Percentiles rank a stretch among this genome's conserved stretches.
Conservation (phyloP, 1,284 basidiomycete genomes). For the Afroboletus lepidellus region DNA sequence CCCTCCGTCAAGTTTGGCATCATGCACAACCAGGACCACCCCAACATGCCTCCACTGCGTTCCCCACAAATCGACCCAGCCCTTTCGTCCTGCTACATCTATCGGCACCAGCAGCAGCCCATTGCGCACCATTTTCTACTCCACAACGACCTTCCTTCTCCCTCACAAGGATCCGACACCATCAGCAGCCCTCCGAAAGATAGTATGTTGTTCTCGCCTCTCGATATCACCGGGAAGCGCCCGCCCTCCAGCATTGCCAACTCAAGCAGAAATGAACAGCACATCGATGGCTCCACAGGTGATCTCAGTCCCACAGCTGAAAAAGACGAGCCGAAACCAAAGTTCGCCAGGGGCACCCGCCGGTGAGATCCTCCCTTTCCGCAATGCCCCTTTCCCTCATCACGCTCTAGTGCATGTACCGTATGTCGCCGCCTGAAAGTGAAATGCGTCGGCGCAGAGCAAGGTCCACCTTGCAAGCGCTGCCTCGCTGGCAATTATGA, state of each 20-base stretch:
- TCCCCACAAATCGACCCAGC: conserved; percentile 65
- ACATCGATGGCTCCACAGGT: conserved; percentile 52
- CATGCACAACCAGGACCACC: conserved; percentile 40
- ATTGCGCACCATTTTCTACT: conserved; percentile 47
- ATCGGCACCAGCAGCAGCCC: conserved; percentile 43
- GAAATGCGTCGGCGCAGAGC: conserved; percentile 94
- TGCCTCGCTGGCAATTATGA: conserved; percentile 81
- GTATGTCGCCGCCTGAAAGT: conserved; percentile 97
- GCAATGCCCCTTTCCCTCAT: neutral
- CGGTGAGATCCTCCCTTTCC: conserved; percentile 49
- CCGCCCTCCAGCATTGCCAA: conserved; percentile 47
- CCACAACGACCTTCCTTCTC: conserved; percentile 51
- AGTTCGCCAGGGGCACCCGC: conserved; percentile 84
- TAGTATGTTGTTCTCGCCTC: conserved; percentile 48
- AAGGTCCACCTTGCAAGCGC: conserved; percentile 90
- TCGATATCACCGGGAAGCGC: conserved; percentile 63
- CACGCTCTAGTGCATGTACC: conserved; percentile 73
- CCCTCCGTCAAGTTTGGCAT: conserved; percentile 22
- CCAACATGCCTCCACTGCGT: conserved; percentile 52
- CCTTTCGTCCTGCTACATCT: conserved; percentile 55
- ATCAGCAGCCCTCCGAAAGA: conserved; percentile 70
- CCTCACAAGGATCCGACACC: conserved; percentile 74
- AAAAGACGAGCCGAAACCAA: conserved; percentile 71
- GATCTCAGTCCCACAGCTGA: conserved; percentile 50
- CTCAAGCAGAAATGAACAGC: conserved; percentile 53